A percentile compares a stretch with the other conserved stretches of the same genome.
Conservation (phyloP, 805 yeast genomes). For the Ogataea saltuana region DNA sequence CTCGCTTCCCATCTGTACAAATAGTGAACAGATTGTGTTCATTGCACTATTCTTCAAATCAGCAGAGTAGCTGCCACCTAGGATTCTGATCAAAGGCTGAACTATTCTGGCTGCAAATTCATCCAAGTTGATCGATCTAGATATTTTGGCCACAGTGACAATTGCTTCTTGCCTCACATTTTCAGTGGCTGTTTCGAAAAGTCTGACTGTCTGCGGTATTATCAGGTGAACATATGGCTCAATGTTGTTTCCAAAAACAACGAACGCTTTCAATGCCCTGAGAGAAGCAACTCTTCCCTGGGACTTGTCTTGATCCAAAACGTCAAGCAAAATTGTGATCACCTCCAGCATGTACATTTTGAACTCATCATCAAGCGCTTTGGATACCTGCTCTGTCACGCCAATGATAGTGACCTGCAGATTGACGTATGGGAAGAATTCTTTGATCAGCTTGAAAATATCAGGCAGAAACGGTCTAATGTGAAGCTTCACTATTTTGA, state of each 20-base stretch:
- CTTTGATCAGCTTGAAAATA: constrained; percentile 72
- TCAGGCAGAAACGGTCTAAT: constrained; percentile 79
- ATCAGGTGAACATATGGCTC: constrained; percentile 88
- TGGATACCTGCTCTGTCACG: constrained; percentile 79
- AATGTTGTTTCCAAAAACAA: constrained; percentile 80
- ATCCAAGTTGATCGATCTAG: constrained; percentile 67
- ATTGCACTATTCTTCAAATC: constrained; percentile 67
- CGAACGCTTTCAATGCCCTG: constrained; percentile 78
- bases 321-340: constrained; percentile 71
- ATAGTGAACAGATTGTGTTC: constrained; percentile 75
- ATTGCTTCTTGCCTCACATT: constrained; percentile 71
- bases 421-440: constrained; percentile 62
- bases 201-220: constrained; percentile 78
- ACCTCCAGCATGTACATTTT: constrained; percentile 78
- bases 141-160: constrained; percentile 77
- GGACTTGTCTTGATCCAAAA: constrained; percentile 71
- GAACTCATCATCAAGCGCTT: constrained; percentile 89
- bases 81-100: constrained; percentile 77
- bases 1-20: constrained; percentile 80
- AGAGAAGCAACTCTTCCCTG: constrained; percentile 60
- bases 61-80: constrained; percentile 41
- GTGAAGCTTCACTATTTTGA: constrained; percentile 83
- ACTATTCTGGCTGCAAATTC: constrained; percentile 91
- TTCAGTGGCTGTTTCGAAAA: constrained; percentile 72
- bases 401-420: constrained; percentile 78